Conservation (phyloP, 2,329 filamentous ascomycete species). For the Leptographium lundbergii region DNA sequence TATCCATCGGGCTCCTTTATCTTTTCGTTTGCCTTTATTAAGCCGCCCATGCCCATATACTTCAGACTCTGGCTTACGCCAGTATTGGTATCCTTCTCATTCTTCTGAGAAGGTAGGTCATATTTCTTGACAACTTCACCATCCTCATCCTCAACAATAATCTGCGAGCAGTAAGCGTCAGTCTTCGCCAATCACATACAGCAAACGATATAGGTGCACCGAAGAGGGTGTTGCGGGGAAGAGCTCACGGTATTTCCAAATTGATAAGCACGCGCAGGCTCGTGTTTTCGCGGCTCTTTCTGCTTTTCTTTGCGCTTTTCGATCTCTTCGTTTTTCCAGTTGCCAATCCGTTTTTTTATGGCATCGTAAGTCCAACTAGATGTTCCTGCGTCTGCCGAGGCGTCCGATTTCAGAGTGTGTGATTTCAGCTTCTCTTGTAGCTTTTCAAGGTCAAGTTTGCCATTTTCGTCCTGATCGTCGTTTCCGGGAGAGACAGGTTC, state of each 20-base stretch:
- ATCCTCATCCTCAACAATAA: slow-evolving; percentile 76
- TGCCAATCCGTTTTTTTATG: slow-evolving; percentile 36
- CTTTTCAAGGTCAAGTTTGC: slow-evolving; percentile 6
- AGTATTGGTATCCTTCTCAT: slow-evolving; percentile 25
- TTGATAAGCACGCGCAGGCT: slow-evolving; percentile 72
- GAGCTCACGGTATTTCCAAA: slow-evolving; percentile 61
- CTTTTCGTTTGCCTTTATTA: slow-evolving; percentile 28
- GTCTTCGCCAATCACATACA: background rate
- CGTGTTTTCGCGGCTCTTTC: slow-evolving; percentile 43
- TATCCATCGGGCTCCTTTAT: slow-evolving; percentile 11
- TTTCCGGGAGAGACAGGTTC: slow-evolving; percentile 27
- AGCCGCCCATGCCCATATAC: slow-evolving; percentile 39
- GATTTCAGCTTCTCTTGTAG: slow-evolving; percentile 9
- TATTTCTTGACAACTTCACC: slow-evolving; percentile 80
- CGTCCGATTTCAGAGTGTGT: slow-evolving; percentile 1
- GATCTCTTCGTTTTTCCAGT: slow-evolving; percentile 47
- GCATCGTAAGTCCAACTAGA: slow-evolving; percentile 30
- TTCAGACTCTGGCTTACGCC: slow-evolving; percentile 34
- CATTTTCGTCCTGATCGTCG: background rate
- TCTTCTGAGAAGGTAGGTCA: slow-evolving; percentile 50
- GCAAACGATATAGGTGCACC: background rate
- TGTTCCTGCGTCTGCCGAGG: slow-evolving; percentile 17
- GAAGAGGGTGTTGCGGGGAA: background rate
- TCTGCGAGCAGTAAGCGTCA: slow-evolving; percentile 20
- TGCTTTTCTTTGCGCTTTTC: slow-evolving; percentile 48